Conservation (phyloP, 257 asterid species). For the Petunia secreta region DNA sequence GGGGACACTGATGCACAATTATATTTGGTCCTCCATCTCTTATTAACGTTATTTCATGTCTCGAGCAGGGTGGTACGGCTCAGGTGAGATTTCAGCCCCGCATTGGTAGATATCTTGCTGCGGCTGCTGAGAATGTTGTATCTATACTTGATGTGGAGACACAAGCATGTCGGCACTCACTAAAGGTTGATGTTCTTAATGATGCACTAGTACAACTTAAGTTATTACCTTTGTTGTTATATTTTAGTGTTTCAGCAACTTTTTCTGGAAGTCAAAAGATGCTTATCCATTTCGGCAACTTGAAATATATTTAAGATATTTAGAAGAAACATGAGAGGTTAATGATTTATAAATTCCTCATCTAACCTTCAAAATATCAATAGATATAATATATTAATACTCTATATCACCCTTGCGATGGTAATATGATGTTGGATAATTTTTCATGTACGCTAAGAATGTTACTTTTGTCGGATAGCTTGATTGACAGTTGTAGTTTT, state of each 20-base stretch:
- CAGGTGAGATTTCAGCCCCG: slow-evolving; percentile 98
- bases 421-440: background rate
- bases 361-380: background rate
- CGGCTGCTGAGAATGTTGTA: slow-evolving; percentile 89
- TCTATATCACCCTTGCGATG: background rate
- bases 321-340: slow-evolving; percentile 5
- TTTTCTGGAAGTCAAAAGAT: background rate
- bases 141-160: slow-evolving; percentile 86
- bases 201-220: background rate
- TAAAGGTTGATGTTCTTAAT: slow-evolving; percentile 58
- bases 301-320: background rate
- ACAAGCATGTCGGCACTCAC: slow-evolving; percentile 71
- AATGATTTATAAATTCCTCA: background rate
- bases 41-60: slow-evolving; percentile 25
- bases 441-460: slow-evolving; percentile 5
- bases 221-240: background rate
- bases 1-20: slow-evolving; percentile 19
- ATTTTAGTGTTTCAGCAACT: background rate
- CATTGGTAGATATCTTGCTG: slow-evolving; percentile 88
- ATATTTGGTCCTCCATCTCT: slow-evolving; percentile 12
- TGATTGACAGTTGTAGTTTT: slow-evolving; percentile 6
- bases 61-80: slow-evolving; percentile 75
- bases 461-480: background rate
- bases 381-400: background rate
- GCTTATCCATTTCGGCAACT: slow-evolving; percentile 16